Evolutionary conservation across 148 eudicot species (phyloP).

Genomic region (Cornus controversa): DNA sequence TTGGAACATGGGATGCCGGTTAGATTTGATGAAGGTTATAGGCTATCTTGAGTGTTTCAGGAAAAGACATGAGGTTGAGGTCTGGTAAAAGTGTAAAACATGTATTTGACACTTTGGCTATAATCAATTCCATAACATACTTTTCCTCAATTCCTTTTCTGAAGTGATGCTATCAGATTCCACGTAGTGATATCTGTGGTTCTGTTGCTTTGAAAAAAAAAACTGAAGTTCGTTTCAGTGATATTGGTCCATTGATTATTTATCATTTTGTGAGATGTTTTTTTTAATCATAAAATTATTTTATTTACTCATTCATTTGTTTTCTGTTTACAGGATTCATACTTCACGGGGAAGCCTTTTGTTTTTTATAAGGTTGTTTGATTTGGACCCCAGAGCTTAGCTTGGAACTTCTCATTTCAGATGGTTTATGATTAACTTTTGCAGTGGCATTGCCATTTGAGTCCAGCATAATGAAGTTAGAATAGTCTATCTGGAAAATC

Average conservation of each 20-base stretch:
- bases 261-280: neutral
- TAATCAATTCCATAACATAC: neutral
- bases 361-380: conserved; percentile 1
- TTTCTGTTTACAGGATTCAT: conserved; percentile 7
- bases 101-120: too few species aligned
- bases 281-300: neutral
- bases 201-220: too few species aligned
- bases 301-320: neutral
- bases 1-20: neutral
- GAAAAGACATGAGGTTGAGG: neutral
- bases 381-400: neutral
- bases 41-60: neutral
- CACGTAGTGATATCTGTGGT: neutral
- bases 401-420: neutral
- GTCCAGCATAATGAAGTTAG: neutral
- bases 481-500: conserved; percentile 5
- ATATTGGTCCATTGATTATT: neutral
- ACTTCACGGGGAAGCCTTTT: neutral
- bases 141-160: neutral
- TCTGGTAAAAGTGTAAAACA: neutral
- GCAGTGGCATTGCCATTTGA: neutral
- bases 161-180: neutral
- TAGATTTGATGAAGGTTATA: neutral
- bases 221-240: neutral
- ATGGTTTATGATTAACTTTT: neutral